These are phyloP conservation scores for Daldinia grandis DNA, from an alignment of 495 filamentous ascomycete genomes.

Conservation along the genomic window DNA sequence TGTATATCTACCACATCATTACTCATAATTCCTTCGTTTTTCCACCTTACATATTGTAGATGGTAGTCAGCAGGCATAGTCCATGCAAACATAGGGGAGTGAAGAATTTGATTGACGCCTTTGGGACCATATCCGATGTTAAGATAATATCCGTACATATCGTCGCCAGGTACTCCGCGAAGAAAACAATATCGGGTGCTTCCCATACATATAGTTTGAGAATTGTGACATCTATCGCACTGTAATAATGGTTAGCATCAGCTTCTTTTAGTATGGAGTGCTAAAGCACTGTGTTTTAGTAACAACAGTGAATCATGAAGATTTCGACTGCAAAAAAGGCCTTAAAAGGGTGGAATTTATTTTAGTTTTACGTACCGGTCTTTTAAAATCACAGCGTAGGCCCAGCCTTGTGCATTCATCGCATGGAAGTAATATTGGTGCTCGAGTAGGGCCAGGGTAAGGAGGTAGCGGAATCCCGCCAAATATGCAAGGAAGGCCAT, in stretches of 20 bases:
- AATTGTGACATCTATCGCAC: slow-evolving; percentile 4
- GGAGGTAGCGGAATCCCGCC: neutral
- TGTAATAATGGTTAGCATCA: neutral
- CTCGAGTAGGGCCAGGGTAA: neutral
- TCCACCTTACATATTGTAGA: neutral
- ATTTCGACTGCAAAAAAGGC: neutral
- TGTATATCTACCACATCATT: neutral
- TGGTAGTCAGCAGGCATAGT: slow-evolving; percentile 9
- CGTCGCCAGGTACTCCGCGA: neutral
- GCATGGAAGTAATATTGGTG: neutral
- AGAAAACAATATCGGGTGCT: neutral
- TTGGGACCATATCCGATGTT: slow-evolving; percentile 3
- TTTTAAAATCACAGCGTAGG: slow-evolving; percentile 1
- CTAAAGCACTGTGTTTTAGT: neutral
- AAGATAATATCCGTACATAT: slow-evolving; percentile 24
- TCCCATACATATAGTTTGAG: neutral
- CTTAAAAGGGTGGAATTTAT: neutral
- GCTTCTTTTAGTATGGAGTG: neutral
- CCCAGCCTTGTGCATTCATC: neutral
- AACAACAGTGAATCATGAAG: neutral
- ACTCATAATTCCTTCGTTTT: neutral
- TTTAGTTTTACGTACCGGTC: slow-evolving; percentile 1
- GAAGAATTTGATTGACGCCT: slow-evolving; percentile 4
- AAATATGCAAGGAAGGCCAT: neutral
- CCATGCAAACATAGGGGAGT: neutral